Evolutionary conservation across 192 early-diverging fungal genomes (phyloP), one percentile per base, ranked within the genome.

Genomic region (Gamsiella multidivaricata): DNA sequence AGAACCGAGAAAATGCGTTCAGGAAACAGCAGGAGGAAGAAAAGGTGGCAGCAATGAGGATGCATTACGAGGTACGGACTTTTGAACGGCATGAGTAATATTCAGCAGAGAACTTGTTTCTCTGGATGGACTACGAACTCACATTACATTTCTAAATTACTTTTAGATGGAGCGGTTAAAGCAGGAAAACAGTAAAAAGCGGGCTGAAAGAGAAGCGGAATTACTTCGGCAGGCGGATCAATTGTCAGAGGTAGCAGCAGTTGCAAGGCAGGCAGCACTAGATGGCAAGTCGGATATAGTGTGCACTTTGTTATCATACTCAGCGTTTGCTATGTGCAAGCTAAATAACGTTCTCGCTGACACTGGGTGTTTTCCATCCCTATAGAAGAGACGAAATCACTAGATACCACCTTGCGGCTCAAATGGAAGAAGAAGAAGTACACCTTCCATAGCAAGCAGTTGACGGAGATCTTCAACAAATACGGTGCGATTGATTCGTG

Each of bases 381-480:
- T 6, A 41, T 65, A 74, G 70, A 45, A 20, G 71, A 81, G 47
- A 32, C 68, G 23, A 74, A 57, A 9, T 82, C 84, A 25, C 32
- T 83, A 54, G 85, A 87, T 34, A 71, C 70, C 23, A 79, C 83
- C 17, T 61, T 87, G 31, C 75, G 75, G 55, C 49, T 87, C 37
- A 87, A 80, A 54, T 87, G 85, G 85, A 87, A 84, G 28, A 70
- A 69, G 29, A 87, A 84, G 54, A 82, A 82, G 29, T 46, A 82
- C 12, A 46, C 57, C 17, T 82, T 82, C 39, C 73, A 83, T 7
- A 39, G 53, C 23, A 52, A 71, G 17, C 70, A 66, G 20, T n/a
- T 87, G 14, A 55, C 52, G 7, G 17, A 47, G 1, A 25, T 84
- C 1, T 81, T 87, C 26, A 46, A 58, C 18, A 65, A 67, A 20